phyloP scores from a whole-genome alignment of 768 basidiomycete species.

The Dacryopinax spathularia region DNA sequence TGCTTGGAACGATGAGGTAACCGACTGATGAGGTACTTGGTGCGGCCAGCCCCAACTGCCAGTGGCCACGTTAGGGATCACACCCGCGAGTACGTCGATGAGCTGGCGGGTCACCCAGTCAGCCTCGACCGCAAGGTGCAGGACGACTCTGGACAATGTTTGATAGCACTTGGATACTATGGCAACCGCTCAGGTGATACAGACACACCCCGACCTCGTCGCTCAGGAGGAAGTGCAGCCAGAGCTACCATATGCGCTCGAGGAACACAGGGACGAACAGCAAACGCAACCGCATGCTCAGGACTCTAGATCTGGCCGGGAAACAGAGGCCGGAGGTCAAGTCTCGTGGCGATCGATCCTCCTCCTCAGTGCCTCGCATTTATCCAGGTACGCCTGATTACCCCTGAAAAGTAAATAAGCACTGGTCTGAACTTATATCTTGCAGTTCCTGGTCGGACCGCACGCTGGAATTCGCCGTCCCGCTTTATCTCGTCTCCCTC shows the following conservation, averaged over 20 bases:
- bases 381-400: background rate
- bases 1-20: too few relatives aligned
- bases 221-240: background rate
- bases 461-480: constrained; percentile 31
- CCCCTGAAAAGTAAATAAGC: background rate
- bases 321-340: background rate
- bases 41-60: too few relatives aligned
- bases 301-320: too few relatives aligned
- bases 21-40: too few relatives aligned
- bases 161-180: too few relatives aligned
- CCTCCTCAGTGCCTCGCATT: background rate
- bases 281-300: background rate
- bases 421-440: background rate
- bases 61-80: too few relatives aligned
- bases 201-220: background rate
- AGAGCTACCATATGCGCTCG: background rate
- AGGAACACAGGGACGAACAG: background rate
- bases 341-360: background rate
- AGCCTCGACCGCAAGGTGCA: too few relatives aligned
- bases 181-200: background rate
- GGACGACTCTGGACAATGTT: too few relatives aligned
- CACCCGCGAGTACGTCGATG: too few relatives aligned
- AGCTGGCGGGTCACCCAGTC: too few relatives aligned
- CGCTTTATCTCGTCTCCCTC: constrained; percentile 30
- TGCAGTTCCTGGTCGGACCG: constrained; percentile 22